Percentiles rank a stretch among this genome's conserved stretches.
Conservation (phyloP, 2,329 filamentous ascomycete species). For the Fusarium domesticum region DNA sequence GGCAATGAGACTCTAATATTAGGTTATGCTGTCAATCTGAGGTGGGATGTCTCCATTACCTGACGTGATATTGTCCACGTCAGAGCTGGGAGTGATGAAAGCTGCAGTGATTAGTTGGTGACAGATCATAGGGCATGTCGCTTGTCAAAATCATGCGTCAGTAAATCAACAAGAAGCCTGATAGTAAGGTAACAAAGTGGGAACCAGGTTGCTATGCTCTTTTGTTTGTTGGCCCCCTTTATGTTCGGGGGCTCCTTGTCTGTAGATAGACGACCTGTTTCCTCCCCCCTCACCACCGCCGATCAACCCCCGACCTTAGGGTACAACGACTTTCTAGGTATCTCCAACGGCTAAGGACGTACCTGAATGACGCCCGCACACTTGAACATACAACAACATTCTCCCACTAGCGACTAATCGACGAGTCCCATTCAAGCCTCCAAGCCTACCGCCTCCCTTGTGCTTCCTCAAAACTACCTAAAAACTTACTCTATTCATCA, state of each 20-base stretch:
- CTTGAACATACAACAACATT: too few relatives aligned
- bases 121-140: background rate
- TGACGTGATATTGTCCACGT: background rate
- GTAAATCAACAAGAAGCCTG: background rate
- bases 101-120: background rate
- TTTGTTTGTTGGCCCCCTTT: too few relatives aligned
- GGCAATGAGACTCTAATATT: conserved; percentile 7
- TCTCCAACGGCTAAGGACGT: background rate
- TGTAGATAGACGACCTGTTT: background rate
- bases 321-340: background rate
- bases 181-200: too few relatives aligned
- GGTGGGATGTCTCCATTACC: too few relatives aligned
- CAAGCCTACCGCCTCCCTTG: too few relatives aligned
- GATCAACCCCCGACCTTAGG: background rate
- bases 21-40: too few relatives aligned
- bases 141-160: background rate
- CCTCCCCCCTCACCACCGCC: background rate
- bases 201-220: too few relatives aligned
- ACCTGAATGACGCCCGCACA: background rate
- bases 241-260: too few relatives aligned
- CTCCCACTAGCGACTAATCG: background rate
- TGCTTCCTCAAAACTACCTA: background rate
- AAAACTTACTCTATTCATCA: background rate
- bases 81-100: background rate
- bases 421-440: background rate